Evolutionary conservation across 2,329 filamentous ascomycete species (phyloP), one percentile per base, ranked within the genome.

Genomic region (Ophiocordyceps camponoti-saundersi): DNA sequence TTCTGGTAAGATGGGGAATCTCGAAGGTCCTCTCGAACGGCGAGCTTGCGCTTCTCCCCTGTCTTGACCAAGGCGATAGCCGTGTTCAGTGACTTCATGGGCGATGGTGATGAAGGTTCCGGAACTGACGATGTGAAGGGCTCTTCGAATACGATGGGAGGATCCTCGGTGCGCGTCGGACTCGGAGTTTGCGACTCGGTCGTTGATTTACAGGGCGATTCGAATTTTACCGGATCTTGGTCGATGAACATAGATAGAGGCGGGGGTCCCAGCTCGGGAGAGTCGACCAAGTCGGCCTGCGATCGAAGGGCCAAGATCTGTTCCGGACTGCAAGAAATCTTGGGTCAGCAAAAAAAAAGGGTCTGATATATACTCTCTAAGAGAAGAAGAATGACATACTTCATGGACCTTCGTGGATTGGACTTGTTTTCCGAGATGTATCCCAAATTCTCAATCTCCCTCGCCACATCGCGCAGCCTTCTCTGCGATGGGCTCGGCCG

Each of bases 391-490:
- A 18, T 18, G 1, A 6, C 36, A 18, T 40, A 85, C 81, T 76
- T 80, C 56, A 88, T 66, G 11, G 82, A 85, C 53, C 71, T 70
- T 46, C 84, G 69, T 12, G 81, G 79, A 56, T 76, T 85, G 2
- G 69, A 63, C 56, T 83, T 85, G 58, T 77, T 75, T 60, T 90
- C 85, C 36, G 72, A 65, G 45, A 90, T 87, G 1, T 52, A 74
- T 63, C 55, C 72, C 54, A 56, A 62, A 56, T 66, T 60, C 53
- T 79, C 74, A 23, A 71, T 61, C 30, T 79, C 70, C 56, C 72
- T 66, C 50, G 71, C 69, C 56, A 78, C 64, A 55, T 79, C 68
- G 52, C 75, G 70, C 55, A 75, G 70, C 45, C 72, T 70, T 56
- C 71, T 72, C 49, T 75, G 73, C 2, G 72, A 70, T 5, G 74